phyloP scores from a whole-genome alignment of 1,284 basidiomycete genomes.

The Neolentinus lepideus region DNA sequence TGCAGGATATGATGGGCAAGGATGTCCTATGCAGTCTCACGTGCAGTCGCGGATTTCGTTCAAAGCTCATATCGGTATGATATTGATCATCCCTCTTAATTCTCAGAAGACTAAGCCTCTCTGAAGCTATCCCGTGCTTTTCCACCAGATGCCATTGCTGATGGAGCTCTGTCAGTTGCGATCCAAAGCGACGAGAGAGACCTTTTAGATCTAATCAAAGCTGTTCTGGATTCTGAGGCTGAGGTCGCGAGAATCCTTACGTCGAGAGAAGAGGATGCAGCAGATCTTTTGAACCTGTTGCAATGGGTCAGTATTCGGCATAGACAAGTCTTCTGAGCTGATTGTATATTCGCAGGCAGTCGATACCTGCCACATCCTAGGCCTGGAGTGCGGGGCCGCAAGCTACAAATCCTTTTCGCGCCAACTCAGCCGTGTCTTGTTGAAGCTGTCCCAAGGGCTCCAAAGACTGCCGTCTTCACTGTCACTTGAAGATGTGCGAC shows the following conservation, averaged over 20 bases:
- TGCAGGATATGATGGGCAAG: not conserved
- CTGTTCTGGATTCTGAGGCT: not conserved
- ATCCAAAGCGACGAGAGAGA: not conserved
- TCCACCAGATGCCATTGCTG: not conserved
- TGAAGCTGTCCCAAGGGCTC: not conserved
- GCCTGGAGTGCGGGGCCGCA: not conserved
- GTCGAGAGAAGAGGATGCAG: not conserved
- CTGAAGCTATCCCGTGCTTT: too few relatives aligned
- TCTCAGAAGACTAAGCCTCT: too few relatives aligned
- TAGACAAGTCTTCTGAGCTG: not conserved
- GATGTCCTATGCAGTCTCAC: not conserved
- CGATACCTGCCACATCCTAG: not conserved
- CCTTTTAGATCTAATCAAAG: not conserved
- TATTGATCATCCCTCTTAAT: too few relatives aligned
- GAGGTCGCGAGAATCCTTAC: not conserved
- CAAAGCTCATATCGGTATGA: not conserved
- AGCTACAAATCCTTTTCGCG: not conserved
- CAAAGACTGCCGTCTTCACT: not conserved
- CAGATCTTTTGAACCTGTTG: not conserved
- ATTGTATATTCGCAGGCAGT: not conserved
- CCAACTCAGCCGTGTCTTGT: not conserved
- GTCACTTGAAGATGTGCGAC: not conserved
- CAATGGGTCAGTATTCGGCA: not conserved
- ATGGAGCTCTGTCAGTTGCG: not conserved
- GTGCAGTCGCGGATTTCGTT: not conserved